Evolutionary conservation across 805 yeast genomes (phyloP).

Genomic region (Geotrichum ghanense): DNA sequence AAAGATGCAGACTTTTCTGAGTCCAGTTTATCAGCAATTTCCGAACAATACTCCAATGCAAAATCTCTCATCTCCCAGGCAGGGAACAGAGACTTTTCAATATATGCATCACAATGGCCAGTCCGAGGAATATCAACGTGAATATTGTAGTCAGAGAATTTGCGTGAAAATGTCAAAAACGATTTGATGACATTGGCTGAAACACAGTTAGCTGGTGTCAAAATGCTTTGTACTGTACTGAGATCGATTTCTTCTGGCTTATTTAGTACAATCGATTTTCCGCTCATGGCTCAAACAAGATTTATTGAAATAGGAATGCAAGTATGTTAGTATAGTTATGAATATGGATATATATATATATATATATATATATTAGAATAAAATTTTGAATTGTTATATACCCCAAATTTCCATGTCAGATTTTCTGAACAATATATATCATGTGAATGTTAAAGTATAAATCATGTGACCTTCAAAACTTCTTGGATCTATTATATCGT

Average conservation of each 20-base stretch:
- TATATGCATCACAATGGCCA: constrained; percentile 13
- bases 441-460: too few relatives aligned
- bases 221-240: background rate
- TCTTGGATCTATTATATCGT: too few relatives aligned
- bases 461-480: too few relatives aligned
- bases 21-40: constrained; percentile 6
- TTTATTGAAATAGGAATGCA: too few relatives aligned
- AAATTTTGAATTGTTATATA: too few relatives aligned
- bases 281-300: background rate
- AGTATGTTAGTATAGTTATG: too few relatives aligned
- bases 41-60: constrained; percentile 10
- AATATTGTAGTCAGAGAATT: constrained; percentile 21
- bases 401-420: too few relatives aligned
- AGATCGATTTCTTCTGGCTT: background rate
- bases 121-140: constrained; percentile 19
- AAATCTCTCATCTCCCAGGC: constrained; percentile 15
- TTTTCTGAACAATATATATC: too few relatives aligned
- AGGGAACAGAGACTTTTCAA: constrained; percentile 13
- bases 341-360: too few relatives aligned
- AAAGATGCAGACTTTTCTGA: background rate
- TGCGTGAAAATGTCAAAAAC: constrained; percentile 21
- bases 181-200: constrained; percentile 17
- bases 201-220: background rate
- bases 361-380: too few relatives aligned
- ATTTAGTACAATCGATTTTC: background rate